phyloP scores from a whole-genome alignment of 2,329 filamentous ascomycete species.

The Claviceps citrina region DNA sequence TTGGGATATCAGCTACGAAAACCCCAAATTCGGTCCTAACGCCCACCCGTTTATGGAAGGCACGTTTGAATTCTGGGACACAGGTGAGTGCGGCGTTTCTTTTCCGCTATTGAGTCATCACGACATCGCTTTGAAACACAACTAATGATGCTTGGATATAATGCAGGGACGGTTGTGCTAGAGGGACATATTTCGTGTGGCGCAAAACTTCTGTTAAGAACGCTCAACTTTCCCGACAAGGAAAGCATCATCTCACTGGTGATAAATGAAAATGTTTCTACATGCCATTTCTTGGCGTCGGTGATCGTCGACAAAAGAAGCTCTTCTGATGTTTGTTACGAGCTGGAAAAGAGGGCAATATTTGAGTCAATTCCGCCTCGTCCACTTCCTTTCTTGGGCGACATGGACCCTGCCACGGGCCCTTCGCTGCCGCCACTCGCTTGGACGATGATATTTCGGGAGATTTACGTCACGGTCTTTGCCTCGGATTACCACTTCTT shows the following conservation, averaged over 20 bases:
- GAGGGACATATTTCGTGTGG: background rate
- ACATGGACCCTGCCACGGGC: background rate
- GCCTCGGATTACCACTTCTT: too few relatives aligned
- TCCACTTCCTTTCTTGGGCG: conserved; percentile 5
- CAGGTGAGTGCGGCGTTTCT: conserved; percentile 1
- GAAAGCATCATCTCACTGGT: background rate
- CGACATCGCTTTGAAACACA: background rate
- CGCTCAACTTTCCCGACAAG: background rate
- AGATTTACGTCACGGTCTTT: too few relatives aligned
- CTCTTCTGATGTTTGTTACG: too few relatives aligned
- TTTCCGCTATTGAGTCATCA: background rate
- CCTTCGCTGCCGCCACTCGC: conserved; percentile 2
- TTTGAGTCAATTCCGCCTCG: background rate
- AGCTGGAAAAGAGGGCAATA: too few relatives aligned
- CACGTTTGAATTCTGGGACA: background rate
- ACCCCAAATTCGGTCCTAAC: conserved; percentile 4
- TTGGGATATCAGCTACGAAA: conserved; percentile 1
- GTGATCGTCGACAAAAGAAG: too few relatives aligned
- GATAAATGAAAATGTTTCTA: background rate
- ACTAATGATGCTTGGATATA: background rate
- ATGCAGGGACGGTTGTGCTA: background rate
- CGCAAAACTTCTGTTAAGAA: background rate
- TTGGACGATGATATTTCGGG: conserved; percentile 5
- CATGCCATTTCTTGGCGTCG: background rate
- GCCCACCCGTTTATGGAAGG: background rate